Conservation (phyloP, 2,329 filamentous ascomycete genomes). For the Hypoxylon rubiginosum region DNA sequence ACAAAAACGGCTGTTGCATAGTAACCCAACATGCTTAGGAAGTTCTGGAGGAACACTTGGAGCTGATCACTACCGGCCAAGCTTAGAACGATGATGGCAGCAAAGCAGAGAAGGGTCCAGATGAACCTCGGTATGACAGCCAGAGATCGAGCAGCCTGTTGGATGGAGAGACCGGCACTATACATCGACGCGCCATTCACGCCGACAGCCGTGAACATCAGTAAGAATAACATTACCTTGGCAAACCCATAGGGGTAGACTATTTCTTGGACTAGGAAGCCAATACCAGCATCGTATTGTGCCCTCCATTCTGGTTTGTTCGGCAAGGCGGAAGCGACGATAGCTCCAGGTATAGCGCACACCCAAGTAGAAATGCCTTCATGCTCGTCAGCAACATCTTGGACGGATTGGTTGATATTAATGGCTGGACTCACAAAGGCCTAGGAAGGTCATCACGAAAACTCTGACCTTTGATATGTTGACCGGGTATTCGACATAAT, state of each 20-base stretch:
- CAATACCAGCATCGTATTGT: slow-evolving; percentile 58
- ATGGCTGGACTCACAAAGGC: slow-evolving; percentile 52
- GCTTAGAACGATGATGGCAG: slow-evolving; percentile 59
- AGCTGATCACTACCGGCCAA: slow-evolving; percentile 60
- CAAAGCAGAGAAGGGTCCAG: slow-evolving; percentile 62
- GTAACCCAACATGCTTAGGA: slow-evolving; percentile 64
- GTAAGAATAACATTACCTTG: slow-evolving; percentile 54
- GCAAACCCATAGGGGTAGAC: slow-evolving; percentile 61
- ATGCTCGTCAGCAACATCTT: slow-evolving; percentile 15
- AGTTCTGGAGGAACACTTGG: slow-evolving; percentile 59
- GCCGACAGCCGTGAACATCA: slow-evolving; percentile 59
- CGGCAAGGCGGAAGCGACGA: slow-evolving; percentile 58
- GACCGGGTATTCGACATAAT: slow-evolving; percentile 62
- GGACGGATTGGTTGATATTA: background rate
- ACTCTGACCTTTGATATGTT: slow-evolving; percentile 60
- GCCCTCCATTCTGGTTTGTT: slow-evolving; percentile 56
- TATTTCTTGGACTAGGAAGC: slow-evolving; percentile 59
- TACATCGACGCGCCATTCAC: slow-evolving; percentile 62
- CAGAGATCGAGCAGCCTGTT: slow-evolving; percentile 58
- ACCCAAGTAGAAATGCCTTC: slow-evolving; percentile 60
- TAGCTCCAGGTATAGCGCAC: slow-evolving; percentile 59
- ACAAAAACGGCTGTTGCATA: slow-evolving; percentile 64
- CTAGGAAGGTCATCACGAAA: slow-evolving; percentile 61
- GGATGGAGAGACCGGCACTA: slow-evolving; percentile 54
- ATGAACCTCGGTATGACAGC: slow-evolving; percentile 60